Conservation (phyloP, 352 stramenopile genomes). For the Globisporangium spiculum region DNA sequence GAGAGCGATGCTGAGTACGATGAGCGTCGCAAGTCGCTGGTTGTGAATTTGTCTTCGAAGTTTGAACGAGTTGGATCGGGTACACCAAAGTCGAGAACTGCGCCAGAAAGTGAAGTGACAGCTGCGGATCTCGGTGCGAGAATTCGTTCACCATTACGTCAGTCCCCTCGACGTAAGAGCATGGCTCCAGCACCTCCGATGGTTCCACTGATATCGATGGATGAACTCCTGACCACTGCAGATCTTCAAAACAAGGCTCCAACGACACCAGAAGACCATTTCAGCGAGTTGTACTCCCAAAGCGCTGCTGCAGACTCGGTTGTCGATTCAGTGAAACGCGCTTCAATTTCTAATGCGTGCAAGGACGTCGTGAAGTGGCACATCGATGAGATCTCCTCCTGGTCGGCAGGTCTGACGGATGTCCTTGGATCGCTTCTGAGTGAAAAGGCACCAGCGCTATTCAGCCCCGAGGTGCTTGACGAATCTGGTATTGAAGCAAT, state of each 20-base stretch:
- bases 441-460: conserved; percentile 41
- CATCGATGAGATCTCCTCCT: conserved; percentile 45
- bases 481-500: conserved; percentile 35
- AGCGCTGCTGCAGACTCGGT: conserved; percentile 5
- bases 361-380: conserved; percentile 44
- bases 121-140: conserved; percentile 14
- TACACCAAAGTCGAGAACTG: conserved; percentile 14
- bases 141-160: conserved; percentile 17
- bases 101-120: conserved; percentile 13
- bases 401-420: conserved; percentile 38
- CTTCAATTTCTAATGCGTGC: conserved; percentile 37
- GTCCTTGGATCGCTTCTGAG: conserved; percentile 47
- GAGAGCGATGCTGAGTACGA: conserved; percentile 60
- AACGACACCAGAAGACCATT: conserved; percentile 13
- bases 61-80: conserved; percentile 62
- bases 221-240: conserved; percentile 35
- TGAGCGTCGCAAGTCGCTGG: conserved; percentile 46
- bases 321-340: conserved; percentile 30
- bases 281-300: conserved; percentile 9
- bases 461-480: conserved; percentile 34
- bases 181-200: background rate
- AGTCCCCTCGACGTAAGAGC: conserved; percentile 11
- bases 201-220: conserved; percentile 32
- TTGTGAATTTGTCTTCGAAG: conserved; percentile 70
- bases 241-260: conserved; percentile 25